Evolutionary conservation across 208 protist species (phyloP).

Genomic region (Crithidia bombi): DNA sequence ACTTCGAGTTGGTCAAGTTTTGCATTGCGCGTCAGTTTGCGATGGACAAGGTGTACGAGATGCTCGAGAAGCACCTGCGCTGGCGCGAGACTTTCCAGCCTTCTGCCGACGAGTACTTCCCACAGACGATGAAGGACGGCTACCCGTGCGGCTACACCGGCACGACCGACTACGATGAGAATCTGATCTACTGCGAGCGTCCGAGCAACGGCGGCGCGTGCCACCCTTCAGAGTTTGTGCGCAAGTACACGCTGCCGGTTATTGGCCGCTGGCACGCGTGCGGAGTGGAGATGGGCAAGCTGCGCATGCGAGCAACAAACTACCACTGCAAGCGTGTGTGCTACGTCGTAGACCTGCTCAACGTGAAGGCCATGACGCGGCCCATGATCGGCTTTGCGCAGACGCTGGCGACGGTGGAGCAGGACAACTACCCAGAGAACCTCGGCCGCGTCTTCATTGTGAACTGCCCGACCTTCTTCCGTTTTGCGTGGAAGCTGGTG

Average conservation of each 20-base stretch:
- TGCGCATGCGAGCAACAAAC: slow-evolving; percentile 50
- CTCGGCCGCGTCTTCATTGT: slow-evolving; percentile 78
- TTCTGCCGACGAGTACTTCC: slow-evolving; percentile 77
- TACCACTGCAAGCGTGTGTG: slow-evolving; percentile 72
- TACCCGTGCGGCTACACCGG: slow-evolving; percentile 79
- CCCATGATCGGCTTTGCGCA: slow-evolving; percentile 84
- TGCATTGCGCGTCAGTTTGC: slow-evolving; percentile 81
- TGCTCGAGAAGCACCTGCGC: slow-evolving; percentile 80
- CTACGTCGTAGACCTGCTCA: slow-evolving; percentile 75
- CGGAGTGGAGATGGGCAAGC: slow-evolving; percentile 72
- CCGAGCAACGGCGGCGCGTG: slow-evolving; percentile 72
- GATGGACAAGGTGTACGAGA: slow-evolving; percentile 73
- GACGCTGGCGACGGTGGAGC: slow-evolving; percentile 72
- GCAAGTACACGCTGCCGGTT: slow-evolving; percentile 56
- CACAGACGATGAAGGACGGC: slow-evolving; percentile 59
- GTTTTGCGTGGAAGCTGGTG: slow-evolving; percentile 75
- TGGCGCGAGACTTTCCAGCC: slow-evolving; percentile 71
- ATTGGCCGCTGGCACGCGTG: slow-evolving; percentile 76
- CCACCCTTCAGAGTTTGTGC: slow-evolving; percentile 65
- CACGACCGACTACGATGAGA: slow-evolving; percentile 71
- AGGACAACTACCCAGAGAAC: slow-evolving; percentile 91
- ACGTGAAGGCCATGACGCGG: slow-evolving; percentile 64
- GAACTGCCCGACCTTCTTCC: slow-evolving; percentile 80
- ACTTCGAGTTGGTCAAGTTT: slow-evolving; percentile 88
- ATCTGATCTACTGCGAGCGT: slow-evolving; percentile 86